phyloP scores from a whole-genome alignment of 2,329 filamentous ascomycete genomes.

The Aspergillus transmontanensis region DNA sequence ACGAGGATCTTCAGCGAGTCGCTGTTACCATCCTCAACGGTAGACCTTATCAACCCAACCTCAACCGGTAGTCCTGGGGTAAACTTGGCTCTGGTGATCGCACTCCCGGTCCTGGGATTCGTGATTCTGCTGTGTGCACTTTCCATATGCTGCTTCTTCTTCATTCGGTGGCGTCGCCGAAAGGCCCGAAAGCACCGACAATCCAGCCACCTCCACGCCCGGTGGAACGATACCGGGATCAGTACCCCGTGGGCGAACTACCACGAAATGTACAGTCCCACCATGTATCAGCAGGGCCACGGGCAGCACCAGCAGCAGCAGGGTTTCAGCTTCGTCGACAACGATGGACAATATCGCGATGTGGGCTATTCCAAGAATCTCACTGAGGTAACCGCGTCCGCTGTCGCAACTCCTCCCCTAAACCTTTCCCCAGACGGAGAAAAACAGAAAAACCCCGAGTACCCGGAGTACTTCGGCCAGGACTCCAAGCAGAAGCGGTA shows the following conservation, averaged over 20 bases:
- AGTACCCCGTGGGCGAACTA: conserved; percentile 33
- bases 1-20: conserved; percentile 45
- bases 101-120: conserved; percentile 47
- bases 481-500: not conserved
- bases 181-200: conserved; percentile 31
- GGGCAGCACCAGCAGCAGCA: conserved; percentile 7
- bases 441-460: conserved; percentile 5
- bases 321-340: conserved; percentile 30
- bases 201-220: conserved; percentile 33
- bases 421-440: conserved; percentile 11
- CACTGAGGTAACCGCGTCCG: conserved; percentile 7
- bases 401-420: conserved; percentile 6
- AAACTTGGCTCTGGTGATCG: conserved; percentile 44
- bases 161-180: conserved; percentile 46
- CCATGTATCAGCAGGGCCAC: conserved; percentile 13
- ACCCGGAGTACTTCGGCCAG: conserved; percentile 6
- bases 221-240: conserved; percentile 39
- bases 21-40: conserved; percentile 38
- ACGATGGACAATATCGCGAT: conserved; percentile 27
- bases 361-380: conserved; percentile 18
- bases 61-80: conserved; percentile 15
- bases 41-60: conserved; percentile 23
- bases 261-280: conserved; percentile 17
- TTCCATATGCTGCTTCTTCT: conserved; percentile 44
- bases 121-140: conserved; percentile 37